Evolutionary conservation across 2,329 filamentous ascomycete genomes (phyloP), one percentile per base, ranked within the genome.

Genomic region (Diaporthe sp.): DNA sequence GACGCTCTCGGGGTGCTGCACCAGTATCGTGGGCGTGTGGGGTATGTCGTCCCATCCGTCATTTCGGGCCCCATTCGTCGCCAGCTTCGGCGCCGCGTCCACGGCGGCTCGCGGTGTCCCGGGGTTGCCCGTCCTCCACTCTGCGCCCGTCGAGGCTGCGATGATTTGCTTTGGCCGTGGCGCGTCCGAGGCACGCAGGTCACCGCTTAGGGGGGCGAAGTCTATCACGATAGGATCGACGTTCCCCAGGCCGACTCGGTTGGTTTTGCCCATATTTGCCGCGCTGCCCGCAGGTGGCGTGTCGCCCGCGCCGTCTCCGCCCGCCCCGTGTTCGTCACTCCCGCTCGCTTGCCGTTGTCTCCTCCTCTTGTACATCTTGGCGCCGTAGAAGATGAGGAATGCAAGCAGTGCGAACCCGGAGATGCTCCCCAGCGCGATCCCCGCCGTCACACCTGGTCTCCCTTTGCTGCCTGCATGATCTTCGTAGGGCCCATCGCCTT

Each of bases 71-170:
- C 22, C 39, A 1, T 39, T 37, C 31, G 71, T 39, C 4, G 37
- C 31, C 42, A 13, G 57, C 25, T 28, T 53, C 57, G 71, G 71
- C 25, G 71, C 86, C 86, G 91, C 87, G 86, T 90, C 88, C 76
- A 88, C 90, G 4, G 98, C 88, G 0, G 93, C 94, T 39, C 92
- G 89, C 78, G 92, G 90, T 31, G 87, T 92, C 0, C 94, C 94
- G 77, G 75, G 68, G 20, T 70, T 63, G 4, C 28, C 58, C 3
- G 6, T 34, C 44, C 49, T 47, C 75, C 75, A 75, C 1, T 76
- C 67, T 10, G 72, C 72, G 13, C 75, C 75, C 2, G 75, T 76
- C 34, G 75, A 44, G 17, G 67, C 58, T 17, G 68, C 60, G 15
- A 55, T 49, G 34, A 72, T 39, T 28, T 72, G 37, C 12, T 39